Evolutionary conservation across 2,329 filamentous ascomycete genomes (phyloP).

Genomic region (Trichoderma cornu-damae): DNA sequence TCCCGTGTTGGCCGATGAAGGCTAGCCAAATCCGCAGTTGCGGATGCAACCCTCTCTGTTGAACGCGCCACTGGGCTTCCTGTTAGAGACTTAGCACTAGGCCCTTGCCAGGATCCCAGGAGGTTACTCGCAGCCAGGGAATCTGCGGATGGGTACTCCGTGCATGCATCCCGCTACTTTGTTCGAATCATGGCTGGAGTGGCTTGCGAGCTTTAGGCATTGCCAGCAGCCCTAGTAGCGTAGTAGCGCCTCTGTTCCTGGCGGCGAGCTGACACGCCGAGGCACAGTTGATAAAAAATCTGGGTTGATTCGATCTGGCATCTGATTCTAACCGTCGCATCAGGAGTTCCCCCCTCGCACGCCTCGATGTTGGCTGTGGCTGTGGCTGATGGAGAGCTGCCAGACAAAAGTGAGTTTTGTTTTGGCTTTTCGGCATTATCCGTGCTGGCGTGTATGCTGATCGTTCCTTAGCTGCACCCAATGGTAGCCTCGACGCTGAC

Average conservation of each 20-base stretch:
- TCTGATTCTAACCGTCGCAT: background rate
- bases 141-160: background rate
- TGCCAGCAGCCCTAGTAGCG: background rate
- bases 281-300: background rate
- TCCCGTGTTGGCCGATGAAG: background rate
- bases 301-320: background rate
- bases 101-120: background rate
- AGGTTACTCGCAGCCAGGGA: background rate
- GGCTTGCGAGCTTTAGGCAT: background rate
- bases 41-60: background rate
- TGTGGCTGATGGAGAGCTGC: background rate
- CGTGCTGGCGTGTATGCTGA: background rate
- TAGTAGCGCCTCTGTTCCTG: background rate
- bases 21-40: background rate
- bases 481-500: too few relatives aligned
- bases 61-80: background rate
- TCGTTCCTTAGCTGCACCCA: background rate
- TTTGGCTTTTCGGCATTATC: background rate
- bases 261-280: background rate
- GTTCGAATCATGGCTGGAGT: background rate
- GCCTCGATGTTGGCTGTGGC: background rate
- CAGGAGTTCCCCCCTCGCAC: background rate
- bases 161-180: background rate
- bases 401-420: too few relatives aligned
- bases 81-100: background rate